Evolutionary conservation across 305 asterid genomes (phyloP).

Genomic region (Solanum hybrid): DNA sequence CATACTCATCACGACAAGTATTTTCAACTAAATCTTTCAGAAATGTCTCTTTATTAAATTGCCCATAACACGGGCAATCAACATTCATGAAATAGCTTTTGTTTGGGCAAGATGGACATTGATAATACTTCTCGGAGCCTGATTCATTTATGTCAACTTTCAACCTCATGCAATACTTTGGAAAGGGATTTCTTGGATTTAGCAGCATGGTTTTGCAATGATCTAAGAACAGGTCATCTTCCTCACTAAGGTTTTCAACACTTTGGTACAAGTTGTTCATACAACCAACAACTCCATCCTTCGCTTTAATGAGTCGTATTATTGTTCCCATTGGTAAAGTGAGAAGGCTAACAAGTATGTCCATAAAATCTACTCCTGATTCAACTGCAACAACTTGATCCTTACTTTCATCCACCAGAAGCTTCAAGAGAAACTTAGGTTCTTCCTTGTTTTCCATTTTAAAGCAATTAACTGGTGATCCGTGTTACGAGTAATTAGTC

Average conservation of each 20-base stretch:
- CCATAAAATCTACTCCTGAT: constrained; percentile 4
- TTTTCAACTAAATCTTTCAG: not conserved
- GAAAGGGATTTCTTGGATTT: not conserved
- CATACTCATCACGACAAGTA: not conserved
- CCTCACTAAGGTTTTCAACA: not conserved
- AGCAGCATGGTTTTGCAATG: not conserved
- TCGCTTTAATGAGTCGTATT: not conserved
- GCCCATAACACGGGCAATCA: not conserved
- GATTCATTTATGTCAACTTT: constrained; percentile 2
- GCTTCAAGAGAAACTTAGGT: not conserved
- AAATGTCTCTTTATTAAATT: not conserved
- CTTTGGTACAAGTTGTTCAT: not conserved
- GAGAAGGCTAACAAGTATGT: constrained; percentile 6
- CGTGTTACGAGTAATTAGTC: no score
- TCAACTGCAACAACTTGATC: not conserved
- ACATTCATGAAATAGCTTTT: not conserved
- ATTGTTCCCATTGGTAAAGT: constrained; percentile 4
- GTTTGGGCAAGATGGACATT: not conserved
- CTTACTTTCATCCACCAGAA: constrained; percentile 3
- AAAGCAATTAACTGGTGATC: not conserved
- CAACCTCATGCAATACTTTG: not conserved
- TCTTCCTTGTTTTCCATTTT: not conserved
- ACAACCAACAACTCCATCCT: not conserved
- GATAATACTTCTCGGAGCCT: not conserved
- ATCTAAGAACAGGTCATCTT: not conserved